A percentile compares a stretch with the other conserved stretches of the same genome.
Evolutionary conservation across 257 asterid species (phyloP).

Genomic region (Knoxia roxburghii): DNA sequence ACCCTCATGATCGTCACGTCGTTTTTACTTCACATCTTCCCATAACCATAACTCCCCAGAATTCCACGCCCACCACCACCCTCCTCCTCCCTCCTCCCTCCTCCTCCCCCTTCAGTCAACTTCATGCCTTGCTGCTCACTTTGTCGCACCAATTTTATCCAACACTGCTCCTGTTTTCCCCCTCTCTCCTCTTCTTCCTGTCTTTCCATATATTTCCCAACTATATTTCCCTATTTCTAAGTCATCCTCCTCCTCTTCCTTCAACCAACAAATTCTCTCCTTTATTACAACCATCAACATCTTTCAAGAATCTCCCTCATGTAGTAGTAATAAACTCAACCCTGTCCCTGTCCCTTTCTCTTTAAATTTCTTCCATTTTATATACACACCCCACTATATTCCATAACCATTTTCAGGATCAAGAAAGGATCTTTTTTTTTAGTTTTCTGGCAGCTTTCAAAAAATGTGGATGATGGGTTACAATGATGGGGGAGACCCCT

Average conservation of each 20-base stretch:
- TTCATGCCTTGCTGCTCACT: too few species aligned
- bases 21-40: constrained; percentile 60
- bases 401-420: neutral
- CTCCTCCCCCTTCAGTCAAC: too few species aligned
- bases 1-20: constrained; percentile 98
- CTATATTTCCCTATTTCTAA: constrained; percentile 14
- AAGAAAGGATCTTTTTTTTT: neutral
- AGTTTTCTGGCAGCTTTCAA: neutral
- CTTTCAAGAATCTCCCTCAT: neutral
- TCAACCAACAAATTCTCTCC: constrained; percentile 11
- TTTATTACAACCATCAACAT: constrained; percentile 16
- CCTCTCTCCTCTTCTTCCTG: neutral
- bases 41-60: constrained; percentile 40
- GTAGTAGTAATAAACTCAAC: too few species aligned
- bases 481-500: constrained; percentile 65
- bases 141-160: too few species aligned
- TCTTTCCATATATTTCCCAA: constrained; percentile 17
- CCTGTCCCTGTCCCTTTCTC: too few species aligned
- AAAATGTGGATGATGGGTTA: constrained; percentile 97
- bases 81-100: too few species aligned
- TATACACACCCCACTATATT: neutral
- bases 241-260: constrained; percentile 1
- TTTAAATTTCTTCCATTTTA: neutral
- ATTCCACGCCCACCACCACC: constrained; percentile 51
- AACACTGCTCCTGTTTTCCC: too few species aligned